These are phyloP conservation scores for Salix arbutifolia DNA, from an alignment of 345 rosid species.

Conservation along the genomic window DNA sequence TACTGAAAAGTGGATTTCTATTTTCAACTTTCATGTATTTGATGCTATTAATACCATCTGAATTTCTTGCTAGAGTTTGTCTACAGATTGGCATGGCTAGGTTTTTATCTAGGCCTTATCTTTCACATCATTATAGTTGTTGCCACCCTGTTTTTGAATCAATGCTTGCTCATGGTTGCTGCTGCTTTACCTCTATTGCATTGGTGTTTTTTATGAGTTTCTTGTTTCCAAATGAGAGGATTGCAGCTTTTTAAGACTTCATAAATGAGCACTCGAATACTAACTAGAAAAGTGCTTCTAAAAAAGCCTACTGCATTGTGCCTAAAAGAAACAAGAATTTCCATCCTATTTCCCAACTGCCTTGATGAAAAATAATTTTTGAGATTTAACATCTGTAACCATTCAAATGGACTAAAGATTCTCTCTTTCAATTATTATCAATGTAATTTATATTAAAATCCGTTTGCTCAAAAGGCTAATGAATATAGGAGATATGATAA, in stretches of 20 bases:
- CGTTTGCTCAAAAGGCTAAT: too few species aligned
- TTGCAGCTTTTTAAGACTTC: neutral
- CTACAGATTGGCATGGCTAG: neutral
- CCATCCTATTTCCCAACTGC: neutral
- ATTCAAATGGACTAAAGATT: neutral
- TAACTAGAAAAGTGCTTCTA: neutral
- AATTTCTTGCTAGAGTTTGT: neutral
- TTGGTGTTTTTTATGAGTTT: neutral
- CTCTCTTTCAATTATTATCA: neutral
- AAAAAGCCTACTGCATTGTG: neutral
- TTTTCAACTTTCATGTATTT: neutral
- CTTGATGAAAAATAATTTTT: neutral
- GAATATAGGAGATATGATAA: too few species aligned
- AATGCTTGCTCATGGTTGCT: neutral
- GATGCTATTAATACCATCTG: slow-evolving; percentile 8
- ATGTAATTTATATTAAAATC: too few species aligned
- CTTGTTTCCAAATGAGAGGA: neutral
- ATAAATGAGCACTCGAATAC: neutral
- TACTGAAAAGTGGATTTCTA: neutral
- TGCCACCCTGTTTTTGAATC: neutral
- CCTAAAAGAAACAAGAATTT: neutral
- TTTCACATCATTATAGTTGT: too few species aligned
- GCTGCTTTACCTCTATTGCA: neutral
- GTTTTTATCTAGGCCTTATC: neutral
- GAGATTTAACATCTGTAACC: neutral